Evolutionary conservation across 2,329 filamentous ascomycete species (phyloP), one percentile per base, ranked within the genome.

Genomic region (Lecanicillium sp.): DNA sequence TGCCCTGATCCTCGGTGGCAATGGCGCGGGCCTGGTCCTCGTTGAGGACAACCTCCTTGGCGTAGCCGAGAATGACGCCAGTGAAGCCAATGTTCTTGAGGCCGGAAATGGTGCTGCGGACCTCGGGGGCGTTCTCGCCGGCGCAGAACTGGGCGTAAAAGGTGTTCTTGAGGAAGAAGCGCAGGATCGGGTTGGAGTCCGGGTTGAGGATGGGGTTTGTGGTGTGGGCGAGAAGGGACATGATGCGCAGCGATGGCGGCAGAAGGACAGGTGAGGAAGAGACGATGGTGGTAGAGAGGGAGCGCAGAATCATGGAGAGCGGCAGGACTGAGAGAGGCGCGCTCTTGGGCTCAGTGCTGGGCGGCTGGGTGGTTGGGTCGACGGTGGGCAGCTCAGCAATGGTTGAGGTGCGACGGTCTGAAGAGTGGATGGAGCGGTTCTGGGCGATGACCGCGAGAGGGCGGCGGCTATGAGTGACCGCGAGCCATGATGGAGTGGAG

Each of bases 121-220:
- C 82, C 59, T 95, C 85, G 2, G 58, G 51, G 0, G 73, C 68
- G 35, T 76, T 83, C 61, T 88, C 84, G 19, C 89, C 89, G 0
- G 86, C 87, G 59, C 89, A 96, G 61, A 94, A 96, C 53, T 96
- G 89, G 17, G 80, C 79, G 58, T 95, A 95, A 52, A 95, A 88
- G 0, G 87, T 94, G 55, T 80, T 76, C 57, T 88, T 87, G 36
- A 95, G 68, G 30, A 88, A 55, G 43, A 68, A 75, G 31, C 79
- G 74, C 13, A 94, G 69, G 2, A 90, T 33, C 0, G 77, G 77
- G 55, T 94, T 95, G 37, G 65, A 69, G 54, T 94, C 87, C 4
- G 87, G 80, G 57, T 82, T 81, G 41, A 92, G 69, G 0, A 88
- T 39, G 2, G 74, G 65, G 41, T 67, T 80, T 36, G 74, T 74